Evolutionary conservation across 345 rosid species (phyloP), one percentile per base, ranked within the genome.

Genomic region (Eucalyptus pauciflora): DNA sequence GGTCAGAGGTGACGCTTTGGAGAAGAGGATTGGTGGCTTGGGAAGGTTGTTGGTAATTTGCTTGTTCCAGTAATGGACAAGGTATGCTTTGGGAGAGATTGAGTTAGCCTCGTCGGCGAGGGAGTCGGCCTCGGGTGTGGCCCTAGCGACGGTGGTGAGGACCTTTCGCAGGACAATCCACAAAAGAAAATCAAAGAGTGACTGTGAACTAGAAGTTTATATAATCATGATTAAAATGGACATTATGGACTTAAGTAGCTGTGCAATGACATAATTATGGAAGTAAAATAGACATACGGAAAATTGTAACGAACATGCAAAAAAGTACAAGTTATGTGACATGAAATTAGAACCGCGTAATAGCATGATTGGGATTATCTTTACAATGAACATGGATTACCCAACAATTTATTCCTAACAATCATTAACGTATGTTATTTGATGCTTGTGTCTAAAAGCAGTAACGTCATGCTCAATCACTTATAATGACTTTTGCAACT

Each of bases 241-340:
- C 67, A 0, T 6, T 1, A 27, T 60, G 67, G 15, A 60, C 31
- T 60, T 11, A 60, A 11, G n/a, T 12, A 60, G 27, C 13, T 27
- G 31, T 0, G 31, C 0, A 27, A 60, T 27, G 16, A 13, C 31
- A 60, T 27, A 60, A 60, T 13, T 60, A 13, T 11, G 69, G 69
- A 60, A 60, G 69, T 27, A 27, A 60, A 60, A 27, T 60, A 27
- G 31, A 27, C 31, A 60, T 60, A 27, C 31, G 2, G 16, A 60
- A 0, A 27, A 0, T 27, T 60, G 31, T 27, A 11, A 60, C 1
- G 4, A 60, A 60, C 67, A 27, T 60, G 0, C 0, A 14, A 60
- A 60, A 60, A 25, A 1, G 31, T 60, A 60, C 27, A 27, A 60
- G 31, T 60, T 15, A 10, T 4, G 4, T 60, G 12, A 60, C 31